Conservation (phyloP, 257 asterid genomes). For the Avicennia marina region DNA sequence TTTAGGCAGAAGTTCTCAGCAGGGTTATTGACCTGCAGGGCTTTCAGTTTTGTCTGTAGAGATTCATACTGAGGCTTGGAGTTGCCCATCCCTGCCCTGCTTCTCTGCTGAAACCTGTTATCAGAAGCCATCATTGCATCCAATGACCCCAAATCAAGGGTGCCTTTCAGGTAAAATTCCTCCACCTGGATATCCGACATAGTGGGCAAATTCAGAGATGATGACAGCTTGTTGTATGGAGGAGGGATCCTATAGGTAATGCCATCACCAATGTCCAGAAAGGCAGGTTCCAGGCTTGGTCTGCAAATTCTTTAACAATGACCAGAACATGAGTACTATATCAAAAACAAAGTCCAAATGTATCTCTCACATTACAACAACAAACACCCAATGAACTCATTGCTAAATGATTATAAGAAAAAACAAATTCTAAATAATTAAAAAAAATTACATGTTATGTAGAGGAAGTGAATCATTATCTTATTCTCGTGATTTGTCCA, state of each 20-base stretch:
- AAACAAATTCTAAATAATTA: not conserved
- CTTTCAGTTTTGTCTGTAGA: conserved; percentile 76
- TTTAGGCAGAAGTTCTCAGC: conserved; percentile 57
- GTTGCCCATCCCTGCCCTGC: conserved; percentile 70
- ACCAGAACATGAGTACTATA: conserved; percentile 14
- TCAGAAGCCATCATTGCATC: conserved; percentile 93
- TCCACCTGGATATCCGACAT: conserved; percentile 77
- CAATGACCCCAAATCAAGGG: conserved; percentile 95
- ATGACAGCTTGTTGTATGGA: conserved; percentile 74
- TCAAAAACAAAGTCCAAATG: conserved; percentile 14
- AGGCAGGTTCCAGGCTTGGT: conserved; percentile 73
- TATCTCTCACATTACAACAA: conserved; percentile 11
- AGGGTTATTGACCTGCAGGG: conserved; percentile 45
- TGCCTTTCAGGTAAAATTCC: conserved; percentile 90
- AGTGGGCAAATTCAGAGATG: conserved; percentile 68
- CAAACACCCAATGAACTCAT: conserved; percentile 1
- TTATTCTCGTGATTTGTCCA: conserved; percentile 9
- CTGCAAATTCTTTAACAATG: conserved; percentile 40
- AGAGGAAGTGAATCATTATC: conserved; percentile 1
- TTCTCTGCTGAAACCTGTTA: conserved; percentile 49
- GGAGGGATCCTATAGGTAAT: conserved; percentile 86
- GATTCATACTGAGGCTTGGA: conserved; percentile 70
- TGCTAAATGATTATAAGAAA: not conserved
- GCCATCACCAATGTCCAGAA: conserved; percentile 90
- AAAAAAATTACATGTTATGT: not conserved